Evolutionary conservation across 495 filamentous ascomycete species (phyloP).

Genomic region (Aspergillus heteromorphus): DNA sequence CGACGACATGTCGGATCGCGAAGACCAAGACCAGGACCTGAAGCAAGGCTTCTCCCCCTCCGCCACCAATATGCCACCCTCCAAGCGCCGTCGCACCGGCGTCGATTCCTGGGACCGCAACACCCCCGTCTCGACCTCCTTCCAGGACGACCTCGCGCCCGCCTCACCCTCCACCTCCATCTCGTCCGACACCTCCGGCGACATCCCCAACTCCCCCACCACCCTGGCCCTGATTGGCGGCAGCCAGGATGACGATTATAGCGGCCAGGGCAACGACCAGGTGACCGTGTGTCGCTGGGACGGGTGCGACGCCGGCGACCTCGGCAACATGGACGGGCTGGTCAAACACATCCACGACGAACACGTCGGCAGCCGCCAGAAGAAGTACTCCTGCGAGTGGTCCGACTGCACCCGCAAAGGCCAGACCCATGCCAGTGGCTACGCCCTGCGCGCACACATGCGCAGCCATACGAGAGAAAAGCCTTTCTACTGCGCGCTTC

Average conservation of each 20-base stretch:
- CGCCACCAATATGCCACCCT: constrained; percentile 42
- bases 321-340: constrained; percentile 88
- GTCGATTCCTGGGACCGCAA: constrained; percentile 45
- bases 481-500: constrained; percentile 91
- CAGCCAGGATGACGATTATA: constrained; percentile 69
- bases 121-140: constrained; percentile 40
- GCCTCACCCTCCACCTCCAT: constrained; percentile 53
- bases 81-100: constrained; percentile 49
- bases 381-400: constrained; percentile 95
- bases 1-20: constrained; percentile 44
- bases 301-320: constrained; percentile 71
- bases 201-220: constrained; percentile 52
- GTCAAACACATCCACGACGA: constrained; percentile 91
- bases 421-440: constrained; percentile 86
- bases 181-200: constrained; percentile 82
- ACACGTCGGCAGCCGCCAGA: constrained; percentile 78
- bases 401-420: constrained; percentile 81
- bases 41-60: constrained; percentile 42
- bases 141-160: constrained; percentile 36
- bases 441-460: constrained; percentile 95
- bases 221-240: constrained; percentile 44
- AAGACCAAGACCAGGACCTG: constrained; percentile 46
- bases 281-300: constrained; percentile 88
- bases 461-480: constrained; percentile 96
- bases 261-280: constrained; percentile 71